Base-by-base conservation (phyloP, 805 yeast genomes). In the Candida jianshihensis region DNA sequence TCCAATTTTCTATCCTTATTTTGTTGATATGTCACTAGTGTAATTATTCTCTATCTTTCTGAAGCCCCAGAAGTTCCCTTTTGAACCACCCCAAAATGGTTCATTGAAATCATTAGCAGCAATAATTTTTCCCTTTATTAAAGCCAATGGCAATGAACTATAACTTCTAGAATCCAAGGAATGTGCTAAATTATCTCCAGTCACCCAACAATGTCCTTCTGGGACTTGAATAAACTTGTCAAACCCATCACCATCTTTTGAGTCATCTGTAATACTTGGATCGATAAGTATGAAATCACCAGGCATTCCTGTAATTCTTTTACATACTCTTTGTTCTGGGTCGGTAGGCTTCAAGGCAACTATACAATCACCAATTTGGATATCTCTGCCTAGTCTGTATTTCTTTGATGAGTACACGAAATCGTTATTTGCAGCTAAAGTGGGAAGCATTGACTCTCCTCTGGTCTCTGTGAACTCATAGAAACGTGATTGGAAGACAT, bases 371-470 rank as follows among this genome's bases (percentile, higher is more conserved):
- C 99, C 99, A 46, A 81, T 73, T 30, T 70, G 57, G 5, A 87
- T 55, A n/a, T 68, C 67, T 38, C 81, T 63, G 1, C 96, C 97
- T 33, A 68, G 59, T 35, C 75, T 66, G 53, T 73, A 70, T 36
- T 63, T 57, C 48, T 86, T 90, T 46, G 78, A 64, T 1, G 85
- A 83, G 46, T 83, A 83, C 12, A 86, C 95, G 55, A 72, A 86
- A 56, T 90, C 97, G 34, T 81, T 73, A 17, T 71, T 61, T 9
- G 80, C 74, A 35, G 80, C 78, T 17, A 92, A 60, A 0, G 97
- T 88, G 0, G 97, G 97, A 27, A 92, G 68, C 98, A 92, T 92
- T 19, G 95, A 84, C 53, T 88, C 97, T 2, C 98, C 98, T 44
- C 78, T 66, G 0, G 97, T 86, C 49, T 78, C 87, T 7, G 88